Base-by-base conservation (phyloP, 2,329 filamentous ascomycete genomes). In the Colletotrichum sp. region DNA sequence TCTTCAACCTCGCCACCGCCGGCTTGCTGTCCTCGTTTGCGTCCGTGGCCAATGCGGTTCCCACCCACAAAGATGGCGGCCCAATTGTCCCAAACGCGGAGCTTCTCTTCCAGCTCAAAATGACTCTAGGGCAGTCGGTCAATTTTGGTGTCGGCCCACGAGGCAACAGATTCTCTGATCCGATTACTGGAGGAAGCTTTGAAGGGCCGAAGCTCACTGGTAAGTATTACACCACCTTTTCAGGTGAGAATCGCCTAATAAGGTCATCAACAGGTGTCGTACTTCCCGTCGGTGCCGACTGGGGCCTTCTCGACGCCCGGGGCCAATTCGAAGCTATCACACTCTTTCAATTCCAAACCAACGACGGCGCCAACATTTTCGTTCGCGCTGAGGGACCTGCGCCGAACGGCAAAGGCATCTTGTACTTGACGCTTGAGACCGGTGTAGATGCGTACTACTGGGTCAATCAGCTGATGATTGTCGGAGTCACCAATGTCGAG, bases 191-290 rank as follows among this genome's bases (percentile, higher is more conserved):
- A 2, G 72, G 68, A 2, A 32, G 34, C 1, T 66, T 75, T 1
- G 39, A 34, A 5, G 60, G 72, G 48, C 48, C 60, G 3, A 60
- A 32, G 48, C 26, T 71, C 12, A 55, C 26, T 28, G 60, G 48
- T 66, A 30, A 18, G 68, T 13, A 3, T 9, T 13, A 1, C 2
- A 6, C 1, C 24, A 32, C 30, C 3, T 55, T 5, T 8, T 1
- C 0, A 1, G 10, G 2, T 34, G 0, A 8, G 1, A 18, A 22
- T 7, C 10, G 12, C 0, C 59, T 62, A 3, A 55, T 1, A 32
- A 22, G 24, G 8, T 26, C 5, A n/a, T 6, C 9, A 36, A 13
- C 16, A 75, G 60, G 72, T 24, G 34, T 48, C 0, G 59, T 71
- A 2, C 34, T 71, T 26, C 52, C 28, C 7, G 34, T 52, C 3